phyloP scores from a whole-genome alignment of 1,284 basidiomycete genomes.

The Leccinum pachyderme region DNA sequence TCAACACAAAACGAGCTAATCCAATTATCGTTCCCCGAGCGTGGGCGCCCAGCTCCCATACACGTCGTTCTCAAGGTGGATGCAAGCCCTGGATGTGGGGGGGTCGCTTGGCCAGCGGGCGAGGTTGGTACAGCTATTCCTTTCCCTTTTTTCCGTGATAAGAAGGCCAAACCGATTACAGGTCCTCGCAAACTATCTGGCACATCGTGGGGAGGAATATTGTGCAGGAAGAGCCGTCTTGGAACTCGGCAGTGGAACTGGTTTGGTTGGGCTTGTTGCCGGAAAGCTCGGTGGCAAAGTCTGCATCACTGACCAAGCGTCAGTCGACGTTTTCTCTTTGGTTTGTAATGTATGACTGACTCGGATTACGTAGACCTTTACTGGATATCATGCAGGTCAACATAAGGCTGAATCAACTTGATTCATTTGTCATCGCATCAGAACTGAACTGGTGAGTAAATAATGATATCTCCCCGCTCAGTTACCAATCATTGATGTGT shows the following conservation, averaged over 20 bases:
- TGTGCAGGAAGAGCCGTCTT: slow-evolving; percentile 61
- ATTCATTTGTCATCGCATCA: slow-evolving; percentile 50
- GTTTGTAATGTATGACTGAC: slow-evolving; percentile 18
- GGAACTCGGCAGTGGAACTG: slow-evolving; percentile 89
- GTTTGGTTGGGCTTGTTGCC: slow-evolving; percentile 84
- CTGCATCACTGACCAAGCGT: slow-evolving; percentile 90
- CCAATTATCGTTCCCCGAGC: slow-evolving; percentile 43
- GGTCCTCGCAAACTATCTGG: slow-evolving; percentile 77
- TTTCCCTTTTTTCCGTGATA: not conserved
- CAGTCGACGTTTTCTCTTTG: slow-evolving; percentile 36
- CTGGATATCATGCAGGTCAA: slow-evolving; percentile 76
- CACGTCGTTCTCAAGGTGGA: slow-evolving; percentile 62
- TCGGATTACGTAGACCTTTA: slow-evolving; percentile 51
- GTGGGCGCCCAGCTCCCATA: slow-evolving; percentile 37
- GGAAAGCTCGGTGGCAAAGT: slow-evolving; percentile 64
- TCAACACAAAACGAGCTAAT: slow-evolving; percentile 51
- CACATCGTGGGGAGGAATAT: slow-evolving; percentile 48
- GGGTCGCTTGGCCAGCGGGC: slow-evolving; percentile 90
- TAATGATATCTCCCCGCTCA: slow-evolving; percentile 7
- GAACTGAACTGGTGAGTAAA: slow-evolving; percentile 76
- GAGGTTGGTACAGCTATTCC: slow-evolving; percentile 53
- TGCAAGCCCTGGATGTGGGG: slow-evolving; percentile 85
- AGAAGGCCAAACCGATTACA: slow-evolving; percentile 31
- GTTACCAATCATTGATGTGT: not conserved
- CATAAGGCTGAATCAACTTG: slow-evolving; percentile 60